Conservation (phyloP, 2,329 filamentous ascomycete genomes). For the Pseudogymnoascus sp. region DNA sequence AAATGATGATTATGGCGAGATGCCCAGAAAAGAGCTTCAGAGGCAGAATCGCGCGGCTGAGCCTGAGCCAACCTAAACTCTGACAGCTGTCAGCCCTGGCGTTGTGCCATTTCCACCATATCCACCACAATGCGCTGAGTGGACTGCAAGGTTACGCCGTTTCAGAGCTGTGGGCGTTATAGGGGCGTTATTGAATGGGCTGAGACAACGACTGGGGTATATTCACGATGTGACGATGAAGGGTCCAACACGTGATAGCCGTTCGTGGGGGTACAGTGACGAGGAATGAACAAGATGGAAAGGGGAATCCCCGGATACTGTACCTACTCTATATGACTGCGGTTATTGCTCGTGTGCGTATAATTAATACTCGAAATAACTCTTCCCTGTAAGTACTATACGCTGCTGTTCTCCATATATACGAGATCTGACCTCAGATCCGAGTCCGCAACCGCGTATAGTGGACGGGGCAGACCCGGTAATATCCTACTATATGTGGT, state of each 20-base stretch:
- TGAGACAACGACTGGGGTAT: neutral
- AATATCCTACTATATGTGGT: neutral
- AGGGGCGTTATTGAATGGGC: neutral
- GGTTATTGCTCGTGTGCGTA: neutral
- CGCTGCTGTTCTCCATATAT: neutral
- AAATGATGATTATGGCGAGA: neutral
- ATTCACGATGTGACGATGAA: neutral
- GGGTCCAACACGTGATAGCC: neutral
- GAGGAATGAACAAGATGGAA: neutral
- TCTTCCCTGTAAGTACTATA: neutral
- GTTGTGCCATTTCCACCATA: neutral
- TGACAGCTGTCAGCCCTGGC: neutral
- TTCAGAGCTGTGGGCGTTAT: neutral
- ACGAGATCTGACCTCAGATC: slow-evolving; percentile 3
- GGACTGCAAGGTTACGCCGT: neutral
- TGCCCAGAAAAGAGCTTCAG: neutral
- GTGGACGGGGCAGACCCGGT: neutral
- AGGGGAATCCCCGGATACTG: neutral
- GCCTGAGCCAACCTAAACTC: neutral
- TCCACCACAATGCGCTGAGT: neutral
- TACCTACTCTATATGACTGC: neutral
- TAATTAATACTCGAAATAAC: neutral
- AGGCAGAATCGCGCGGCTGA: neutral
- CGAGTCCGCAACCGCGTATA: neutral
- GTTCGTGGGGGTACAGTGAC: neutral